phyloP scores from a whole-genome alignment of 2,329 filamentous ascomycete genomes.

The Colletotrichum chlorophyti region DNA sequence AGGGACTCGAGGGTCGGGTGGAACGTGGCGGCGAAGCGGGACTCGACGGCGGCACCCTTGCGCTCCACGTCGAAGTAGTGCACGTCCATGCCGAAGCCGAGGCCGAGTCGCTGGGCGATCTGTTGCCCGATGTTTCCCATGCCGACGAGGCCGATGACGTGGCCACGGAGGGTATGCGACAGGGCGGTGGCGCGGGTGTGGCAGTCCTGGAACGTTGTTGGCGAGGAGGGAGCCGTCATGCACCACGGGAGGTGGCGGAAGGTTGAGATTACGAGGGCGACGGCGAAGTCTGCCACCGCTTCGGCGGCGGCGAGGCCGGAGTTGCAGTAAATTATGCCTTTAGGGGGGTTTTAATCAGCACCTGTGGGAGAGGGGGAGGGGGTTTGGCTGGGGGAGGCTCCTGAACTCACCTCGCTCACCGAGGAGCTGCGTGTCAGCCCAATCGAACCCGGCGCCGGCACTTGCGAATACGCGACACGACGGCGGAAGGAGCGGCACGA shows the following conservation, averaged over 20 bases:
- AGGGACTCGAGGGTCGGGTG: conserved; percentile 59
- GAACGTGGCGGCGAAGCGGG: conserved; percentile 52
- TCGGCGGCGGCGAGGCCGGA: conserved; percentile 74
- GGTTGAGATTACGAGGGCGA: conserved; percentile 72
- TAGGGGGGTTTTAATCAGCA: no score
- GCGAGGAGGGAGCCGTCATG: conserved; percentile 47
- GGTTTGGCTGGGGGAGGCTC: no score
- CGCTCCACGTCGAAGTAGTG: conserved; percentile 66
- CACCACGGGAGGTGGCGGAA: conserved; percentile 75
- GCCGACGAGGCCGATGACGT: conserved; percentile 71
- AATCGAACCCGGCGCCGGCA: conserved; percentile 71
- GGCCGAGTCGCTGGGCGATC: conserved; percentile 59
- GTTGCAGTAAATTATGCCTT: conserved; percentile 76
- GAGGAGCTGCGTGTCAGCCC: conserved; percentile 67
- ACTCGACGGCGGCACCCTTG: conserved; percentile 51
- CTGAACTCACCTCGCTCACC: conserved; percentile 61
- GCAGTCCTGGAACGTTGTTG: conserved; percentile 58
- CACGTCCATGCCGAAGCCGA: conserved; percentile 72
- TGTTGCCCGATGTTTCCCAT: conserved; percentile 71
- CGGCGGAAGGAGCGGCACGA: conserved; percentile 61
- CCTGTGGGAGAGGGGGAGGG: neutral
- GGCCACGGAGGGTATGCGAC: conserved; percentile 68
- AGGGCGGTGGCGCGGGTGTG: conserved; percentile 65
- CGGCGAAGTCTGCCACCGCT: conserved; percentile 74
- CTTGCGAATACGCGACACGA: conserved; percentile 68